These are phyloP conservation scores for Dictyostelium intermedium DNA, from an alignment of 78 protist species.

Conservation along the genomic window DNA sequence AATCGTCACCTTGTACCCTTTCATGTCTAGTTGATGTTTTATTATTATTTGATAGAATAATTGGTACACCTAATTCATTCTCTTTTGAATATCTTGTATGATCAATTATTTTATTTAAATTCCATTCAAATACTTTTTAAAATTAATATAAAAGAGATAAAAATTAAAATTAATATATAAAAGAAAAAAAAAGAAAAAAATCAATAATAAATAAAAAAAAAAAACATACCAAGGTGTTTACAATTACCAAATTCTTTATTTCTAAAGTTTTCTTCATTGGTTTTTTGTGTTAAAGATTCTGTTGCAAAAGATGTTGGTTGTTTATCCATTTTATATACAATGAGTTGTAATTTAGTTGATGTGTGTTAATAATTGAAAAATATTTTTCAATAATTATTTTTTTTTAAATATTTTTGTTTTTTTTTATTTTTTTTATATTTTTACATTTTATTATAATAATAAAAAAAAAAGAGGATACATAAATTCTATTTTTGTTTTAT, in stretches of 20 bases:
- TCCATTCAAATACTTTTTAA: not conserved
- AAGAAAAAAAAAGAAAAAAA: not conserved
- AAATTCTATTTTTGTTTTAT: no score
- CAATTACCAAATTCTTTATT: not conserved
- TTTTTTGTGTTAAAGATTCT: not conserved
- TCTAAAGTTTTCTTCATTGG: not conserved
- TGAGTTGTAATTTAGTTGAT: no score
- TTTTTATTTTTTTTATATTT: no score
- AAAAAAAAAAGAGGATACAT: no score
- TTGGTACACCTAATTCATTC: not conserved
- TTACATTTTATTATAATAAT: no score
- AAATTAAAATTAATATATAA: no score
- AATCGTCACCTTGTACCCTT: constrained; percentile 56
- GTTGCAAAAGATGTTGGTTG: not conserved
- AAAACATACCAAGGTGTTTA: not conserved
- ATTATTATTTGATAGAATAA: constrained; percentile 5
- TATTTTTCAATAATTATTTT: not conserved
- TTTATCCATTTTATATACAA: not conserved
- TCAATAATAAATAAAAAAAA: not conserved
- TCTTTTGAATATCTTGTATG: constrained; percentile 16
- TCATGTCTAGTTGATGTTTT: constrained; percentile 31
- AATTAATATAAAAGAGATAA: no score
- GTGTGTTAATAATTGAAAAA: not conserved
- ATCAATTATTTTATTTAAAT: constrained; percentile 3
- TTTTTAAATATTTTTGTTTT: not conserved